These are phyloP conservation scores for Avicennia marina DNA, from an alignment of 257 asterid species.

Conservation along the genomic window DNA sequence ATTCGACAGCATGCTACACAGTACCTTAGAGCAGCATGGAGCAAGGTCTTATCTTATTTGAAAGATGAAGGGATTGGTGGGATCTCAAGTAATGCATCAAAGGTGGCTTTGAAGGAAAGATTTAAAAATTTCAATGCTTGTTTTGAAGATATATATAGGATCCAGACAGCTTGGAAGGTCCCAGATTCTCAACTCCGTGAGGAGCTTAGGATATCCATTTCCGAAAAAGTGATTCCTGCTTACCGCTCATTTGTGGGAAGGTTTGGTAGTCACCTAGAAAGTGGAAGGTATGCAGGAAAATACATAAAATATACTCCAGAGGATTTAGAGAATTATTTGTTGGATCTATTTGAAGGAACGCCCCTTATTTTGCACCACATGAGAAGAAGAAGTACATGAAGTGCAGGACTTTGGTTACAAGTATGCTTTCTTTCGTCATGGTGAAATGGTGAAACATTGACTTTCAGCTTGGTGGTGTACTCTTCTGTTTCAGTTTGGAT, in stretches of 20 bases:
- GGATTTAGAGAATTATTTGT: conserved; percentile 75
- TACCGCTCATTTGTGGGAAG: conserved; percentile 86
- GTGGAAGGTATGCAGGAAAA: conserved; percentile 78
- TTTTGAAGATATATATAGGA: conserved; percentile 79
- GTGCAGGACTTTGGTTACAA: conserved; percentile 24
- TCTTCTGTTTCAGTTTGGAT: conserved; percentile 33
- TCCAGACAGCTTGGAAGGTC: conserved; percentile 91
- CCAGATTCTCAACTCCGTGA: conserved; percentile 93
- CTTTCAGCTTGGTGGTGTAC: no score
- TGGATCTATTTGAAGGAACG: conserved; percentile 83
- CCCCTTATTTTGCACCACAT: conserved; percentile 79
- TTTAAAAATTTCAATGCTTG: conserved; percentile 86
- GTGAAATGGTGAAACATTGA: conserved; percentile 27
- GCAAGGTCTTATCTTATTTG: conserved; percentile 64
- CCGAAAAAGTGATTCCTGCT: conserved; percentile 90
- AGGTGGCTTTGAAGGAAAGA: conserved; percentile 75
- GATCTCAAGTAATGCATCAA: conserved; percentile 68
- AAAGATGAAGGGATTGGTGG: conserved; percentile 90
- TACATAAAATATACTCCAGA: conserved; percentile 79
- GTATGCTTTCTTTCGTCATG: conserved; percentile 35
- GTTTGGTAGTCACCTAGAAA: conserved; percentile 75
- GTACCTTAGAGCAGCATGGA: conserved; percentile 94
- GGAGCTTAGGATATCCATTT: conserved; percentile 87
- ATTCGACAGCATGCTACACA: conserved; percentile 79
- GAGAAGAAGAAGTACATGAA: conserved; percentile 77